A percentile compares a stretch with the other conserved stretches of the same genome.
These are phyloP conservation scores for Ascochyta rabiei DNA, from an alignment of 2,329 filamentous ascomycete species.

Conservation along the genomic window DNA sequence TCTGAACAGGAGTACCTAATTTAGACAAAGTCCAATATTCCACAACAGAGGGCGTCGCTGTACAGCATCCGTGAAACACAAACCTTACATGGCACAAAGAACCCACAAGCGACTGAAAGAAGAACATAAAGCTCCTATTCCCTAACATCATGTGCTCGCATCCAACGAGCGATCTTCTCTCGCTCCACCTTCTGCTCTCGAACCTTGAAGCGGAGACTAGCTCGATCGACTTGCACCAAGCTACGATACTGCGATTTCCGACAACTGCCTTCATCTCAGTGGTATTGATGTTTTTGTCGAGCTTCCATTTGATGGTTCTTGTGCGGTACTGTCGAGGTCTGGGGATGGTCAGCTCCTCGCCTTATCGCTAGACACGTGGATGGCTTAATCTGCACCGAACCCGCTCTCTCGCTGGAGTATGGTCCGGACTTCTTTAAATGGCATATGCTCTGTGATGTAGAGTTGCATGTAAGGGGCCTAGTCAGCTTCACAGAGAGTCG, in stretches of 20 bases:
- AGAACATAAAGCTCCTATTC: background rate
- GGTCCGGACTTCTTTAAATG: conserved; percentile 15
- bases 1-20: background rate
- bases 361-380: background rate
- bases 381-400: conserved; percentile 27
- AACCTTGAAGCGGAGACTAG: conserved; percentile 18
- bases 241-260: conserved; percentile 26
- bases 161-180: conserved; percentile 33
- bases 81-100: background rate
- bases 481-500: conserved; percentile 24
- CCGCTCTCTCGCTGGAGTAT: conserved; percentile 17
- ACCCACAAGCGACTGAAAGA: background rate
- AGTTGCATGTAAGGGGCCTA: conserved; percentile 29
- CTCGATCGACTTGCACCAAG: conserved; percentile 22
- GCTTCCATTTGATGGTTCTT: conserved; percentile 24
- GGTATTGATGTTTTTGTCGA: conserved; percentile 30
- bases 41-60: background rate
- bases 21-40: background rate
- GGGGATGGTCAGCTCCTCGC: background rate
- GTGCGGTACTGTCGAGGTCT: conserved; percentile 29
- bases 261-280: conserved; percentile 32
- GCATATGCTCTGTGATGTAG: conserved; percentile 12
- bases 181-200: conserved; percentile 19
- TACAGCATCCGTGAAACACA: background rate
- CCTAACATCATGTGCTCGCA: conserved; percentile 20